phyloP scores from a whole-genome alignment of 768 basidiomycete genomes.

The Erythrobasidium yunnanense region DNA sequence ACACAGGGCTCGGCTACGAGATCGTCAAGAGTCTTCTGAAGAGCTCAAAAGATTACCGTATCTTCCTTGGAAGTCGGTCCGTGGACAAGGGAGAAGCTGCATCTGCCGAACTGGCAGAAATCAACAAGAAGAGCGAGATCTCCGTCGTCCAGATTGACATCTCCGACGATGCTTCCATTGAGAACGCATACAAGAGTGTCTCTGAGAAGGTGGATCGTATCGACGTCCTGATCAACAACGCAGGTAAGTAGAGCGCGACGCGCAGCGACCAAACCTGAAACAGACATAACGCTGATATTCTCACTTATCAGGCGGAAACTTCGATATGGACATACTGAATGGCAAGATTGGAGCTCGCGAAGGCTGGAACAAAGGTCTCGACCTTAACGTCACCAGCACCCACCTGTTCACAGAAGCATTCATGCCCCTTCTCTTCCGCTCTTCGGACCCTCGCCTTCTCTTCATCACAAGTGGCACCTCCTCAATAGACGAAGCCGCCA shows the following conservation, averaged over 20 bases:
- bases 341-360: background rate
- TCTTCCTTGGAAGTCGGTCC: constrained; percentile 29
- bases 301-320: background rate
- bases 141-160: background rate
- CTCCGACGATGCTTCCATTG: background rate
- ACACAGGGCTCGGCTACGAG: constrained; percentile 32
- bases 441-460: constrained; percentile 14
- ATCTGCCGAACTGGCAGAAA: background rate
- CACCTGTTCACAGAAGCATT: constrained; percentile 32
- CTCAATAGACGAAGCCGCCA: background rate
- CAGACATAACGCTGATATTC: background rate
- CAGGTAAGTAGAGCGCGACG: background rate
- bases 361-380: constrained; percentile 3
- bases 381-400: constrained; percentile 33
- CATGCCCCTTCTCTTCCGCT: constrained; percentile 30
- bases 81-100: background rate
- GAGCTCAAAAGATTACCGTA: background rate
- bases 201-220: constrained; percentile 6
- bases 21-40: constrained; percentile 31
- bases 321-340: background rate
- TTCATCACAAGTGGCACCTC: constrained; percentile 26
- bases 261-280: background rate
- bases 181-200: constrained; percentile 1
- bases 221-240: constrained; percentile 23
- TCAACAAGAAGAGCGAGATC: background rate